Evolutionary conservation across 331 rosid genomes (phyloP).

Genomic region (Malus hybrid): DNA sequence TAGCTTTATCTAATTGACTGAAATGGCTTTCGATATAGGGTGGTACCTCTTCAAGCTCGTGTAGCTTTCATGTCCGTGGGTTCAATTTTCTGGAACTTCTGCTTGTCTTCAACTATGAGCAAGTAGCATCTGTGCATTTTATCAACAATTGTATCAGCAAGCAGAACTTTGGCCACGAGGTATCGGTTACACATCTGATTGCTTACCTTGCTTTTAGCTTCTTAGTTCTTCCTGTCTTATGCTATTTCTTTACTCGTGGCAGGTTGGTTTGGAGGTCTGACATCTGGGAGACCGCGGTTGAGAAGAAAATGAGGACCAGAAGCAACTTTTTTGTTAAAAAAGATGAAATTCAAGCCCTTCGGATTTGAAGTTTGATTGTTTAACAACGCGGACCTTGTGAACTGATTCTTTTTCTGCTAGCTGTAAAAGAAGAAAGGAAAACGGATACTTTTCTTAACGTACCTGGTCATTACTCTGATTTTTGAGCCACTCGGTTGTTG

Average conservation of each 20-base stretch:
- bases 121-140: slow-evolving; percentile 35
- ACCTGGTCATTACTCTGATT: not conserved
- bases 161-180: slow-evolving; percentile 25
- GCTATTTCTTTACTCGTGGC: not conserved
- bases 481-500: not conserved
- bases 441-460: not conserved
- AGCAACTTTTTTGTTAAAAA: not conserved
- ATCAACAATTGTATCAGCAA: slow-evolving; percentile 2
- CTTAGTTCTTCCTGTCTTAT: not conserved
- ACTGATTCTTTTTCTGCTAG: not conserved
- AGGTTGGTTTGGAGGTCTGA: not conserved
- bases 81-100: slow-evolving; percentile 91
- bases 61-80: slow-evolving; percentile 90
- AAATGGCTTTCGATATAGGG: slow-evolving; percentile 37
- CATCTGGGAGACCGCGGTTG: not conserved
- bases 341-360: not conserved
- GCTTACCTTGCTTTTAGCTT: not conserved
- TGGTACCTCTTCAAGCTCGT: slow-evolving; percentile 88
- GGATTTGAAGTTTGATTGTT: not conserved
- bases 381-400: not conserved
- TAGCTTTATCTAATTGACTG: not conserved
- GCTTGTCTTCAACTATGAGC: slow-evolving; percentile 77
- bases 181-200: not conserved
- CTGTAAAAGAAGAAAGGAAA: not conserved
- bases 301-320: not conserved